Base-by-base conservation (phyloP, 139 green algal genomes). In the Picochlorum costavermella region DNA sequence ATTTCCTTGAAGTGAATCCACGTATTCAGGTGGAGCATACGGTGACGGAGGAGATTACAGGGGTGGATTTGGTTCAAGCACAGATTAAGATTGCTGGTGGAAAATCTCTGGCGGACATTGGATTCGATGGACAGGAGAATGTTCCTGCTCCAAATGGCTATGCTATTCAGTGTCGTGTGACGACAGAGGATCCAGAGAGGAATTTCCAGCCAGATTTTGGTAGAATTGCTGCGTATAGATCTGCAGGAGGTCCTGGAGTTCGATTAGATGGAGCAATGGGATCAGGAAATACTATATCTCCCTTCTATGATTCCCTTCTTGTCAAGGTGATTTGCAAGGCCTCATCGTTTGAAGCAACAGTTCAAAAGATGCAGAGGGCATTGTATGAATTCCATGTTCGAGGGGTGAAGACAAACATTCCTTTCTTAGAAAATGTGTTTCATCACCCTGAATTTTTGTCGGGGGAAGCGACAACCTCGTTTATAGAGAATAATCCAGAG, bases 1-100 rank as follows among this genome's bases (percentile, higher is more conserved):
- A 92, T 81, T 98, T 98, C 77, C 78, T 98, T 68, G 92, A 98
- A 75, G 90, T 98, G 64, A 98, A 98, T 81, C 89, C 92, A 1
- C 77, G 90, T 9, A 86, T 96, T 51, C 89, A 96, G 82, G 92
- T 98, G 55, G 92, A 98, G 85, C 92, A 98, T 82, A 95, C 92
- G 1, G 81, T 96, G 26, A 98, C 92, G 2, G 92, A 98, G 82
- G 90, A 96, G 81, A 78, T 98, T 48, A 96, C 88, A 4, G 85
- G 86, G n/a, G 69, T 98, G 2, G 92, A 98, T 74, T 81, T 98
- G 28, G 86, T 95, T 50, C 83, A 92, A 74, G 75, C 79, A 4
- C 92, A 98, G 70, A 93, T 96, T 69, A 76, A 80, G 50, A 90
- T 97, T 61, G 91, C 90, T 1, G 83, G 82, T 28, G 92, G 92